Evolutionary conservation across 2,329 filamentous ascomycete species (phyloP).

Genomic region (Nemania abortiva): DNA sequence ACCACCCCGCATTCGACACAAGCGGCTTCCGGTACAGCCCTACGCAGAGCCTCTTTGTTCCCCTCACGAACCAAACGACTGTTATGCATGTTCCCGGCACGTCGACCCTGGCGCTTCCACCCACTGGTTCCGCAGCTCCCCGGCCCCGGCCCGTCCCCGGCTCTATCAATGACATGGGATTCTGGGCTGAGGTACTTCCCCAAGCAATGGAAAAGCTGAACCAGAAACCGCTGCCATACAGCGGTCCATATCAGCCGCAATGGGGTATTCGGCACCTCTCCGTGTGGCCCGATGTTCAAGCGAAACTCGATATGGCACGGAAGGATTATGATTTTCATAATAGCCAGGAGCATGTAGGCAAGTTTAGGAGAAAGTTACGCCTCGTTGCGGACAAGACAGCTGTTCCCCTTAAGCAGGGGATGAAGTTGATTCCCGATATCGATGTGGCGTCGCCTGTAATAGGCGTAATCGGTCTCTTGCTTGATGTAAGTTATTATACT

Average conservation of each 20-base stretch:
- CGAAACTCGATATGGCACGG: conserved; percentile 24
- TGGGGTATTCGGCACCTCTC: conserved; percentile 20
- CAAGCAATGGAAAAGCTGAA: conserved; percentile 15
- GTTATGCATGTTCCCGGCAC: background rate
- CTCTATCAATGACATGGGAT: conserved; percentile 22
- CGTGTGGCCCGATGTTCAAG: conserved; percentile 19
- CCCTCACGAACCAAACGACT: background rate
- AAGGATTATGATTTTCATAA: conserved; percentile 21
- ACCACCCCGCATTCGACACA: conserved; percentile 25
- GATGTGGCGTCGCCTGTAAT: conserved; percentile 22
- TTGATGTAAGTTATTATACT: conserved; percentile 23
- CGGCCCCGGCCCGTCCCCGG: conserved; percentile 15
- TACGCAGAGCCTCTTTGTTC: conserved; percentile 18
- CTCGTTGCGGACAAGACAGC: conserved; percentile 13
- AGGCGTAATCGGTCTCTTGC: conserved; percentile 15
- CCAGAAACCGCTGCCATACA: background rate
- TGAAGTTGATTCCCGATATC: conserved; percentile 24
- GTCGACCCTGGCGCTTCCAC: background rate
- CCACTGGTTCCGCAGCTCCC: background rate
- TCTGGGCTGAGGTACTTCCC: conserved; percentile 27
- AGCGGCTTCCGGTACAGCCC: conserved; percentile 26
- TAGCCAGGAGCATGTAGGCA: conserved; percentile 10
- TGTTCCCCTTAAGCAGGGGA: conserved; percentile 18
- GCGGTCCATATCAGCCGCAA: background rate
- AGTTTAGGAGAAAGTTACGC: conserved; percentile 28